Conservation (phyloP, 208 protist genomes). For the Tritrichomonas foetus region DNA sequence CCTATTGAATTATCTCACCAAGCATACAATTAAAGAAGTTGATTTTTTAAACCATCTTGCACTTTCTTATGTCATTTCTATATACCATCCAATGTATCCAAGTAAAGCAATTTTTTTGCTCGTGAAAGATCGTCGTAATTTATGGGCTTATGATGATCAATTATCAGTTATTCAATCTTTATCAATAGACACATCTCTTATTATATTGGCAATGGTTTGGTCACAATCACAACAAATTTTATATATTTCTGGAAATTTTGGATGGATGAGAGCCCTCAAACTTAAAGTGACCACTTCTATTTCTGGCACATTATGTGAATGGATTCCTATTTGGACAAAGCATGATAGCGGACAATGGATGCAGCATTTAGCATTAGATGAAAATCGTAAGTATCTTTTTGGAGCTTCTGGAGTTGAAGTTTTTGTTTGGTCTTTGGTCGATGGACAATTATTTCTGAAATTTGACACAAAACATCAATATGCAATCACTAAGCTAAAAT, state of each 20-base stretch:
- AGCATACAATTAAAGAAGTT: neutral
- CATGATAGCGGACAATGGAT: conserved; percentile 28
- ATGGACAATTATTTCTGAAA: neutral
- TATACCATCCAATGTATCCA: neutral
- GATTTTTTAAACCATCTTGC: neutral
- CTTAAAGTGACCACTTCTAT: neutral
- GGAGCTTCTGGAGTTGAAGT: neutral
- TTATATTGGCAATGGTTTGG: neutral
- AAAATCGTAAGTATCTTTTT: neutral
- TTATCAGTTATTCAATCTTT: neutral
- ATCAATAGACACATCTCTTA: neutral
- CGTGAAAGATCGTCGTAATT: neutral
- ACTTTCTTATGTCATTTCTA: neutral
- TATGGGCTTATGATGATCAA: neutral
- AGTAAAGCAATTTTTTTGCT: neutral
- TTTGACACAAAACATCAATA: neutral
- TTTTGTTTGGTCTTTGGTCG: neutral
- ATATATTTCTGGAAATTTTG: conserved; percentile 36
- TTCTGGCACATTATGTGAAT: neutral
- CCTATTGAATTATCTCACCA: neutral
- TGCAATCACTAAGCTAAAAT: neutral
- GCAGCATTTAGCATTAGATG: neutral
- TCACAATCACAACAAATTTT: neutral
- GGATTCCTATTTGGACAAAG: neutral
- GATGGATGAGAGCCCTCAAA: neutral